Evolutionary conservation across 2,329 filamentous ascomycete species (phyloP).

Genomic region (Aspergillus aculeatinus): DNA sequence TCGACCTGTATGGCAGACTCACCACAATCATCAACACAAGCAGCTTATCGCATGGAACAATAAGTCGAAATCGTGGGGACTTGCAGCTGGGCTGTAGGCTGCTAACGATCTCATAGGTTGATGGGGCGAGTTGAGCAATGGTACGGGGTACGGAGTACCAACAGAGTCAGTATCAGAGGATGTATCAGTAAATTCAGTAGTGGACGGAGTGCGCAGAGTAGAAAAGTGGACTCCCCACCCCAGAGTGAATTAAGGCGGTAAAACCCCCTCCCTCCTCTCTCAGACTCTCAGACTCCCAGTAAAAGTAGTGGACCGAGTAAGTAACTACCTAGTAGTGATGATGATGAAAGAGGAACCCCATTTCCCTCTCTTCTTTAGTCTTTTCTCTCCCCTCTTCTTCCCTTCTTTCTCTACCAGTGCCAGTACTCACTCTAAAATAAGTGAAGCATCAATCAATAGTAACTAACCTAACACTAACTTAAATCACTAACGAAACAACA

Average conservation of each 20-base stretch:
- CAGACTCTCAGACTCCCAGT: too few species aligned
- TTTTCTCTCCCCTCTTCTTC: neutral
- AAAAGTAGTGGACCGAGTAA: too few species aligned
- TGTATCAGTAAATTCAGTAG: neutral
- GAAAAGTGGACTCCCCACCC: neutral
- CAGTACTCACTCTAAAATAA: neutral
- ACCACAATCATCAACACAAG: neutral
- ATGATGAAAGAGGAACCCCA: neutral
- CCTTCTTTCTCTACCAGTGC: neutral
- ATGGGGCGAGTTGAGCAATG: neutral
- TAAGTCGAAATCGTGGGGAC: neutral
- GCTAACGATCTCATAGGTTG: neutral
- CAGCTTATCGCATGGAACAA: neutral
- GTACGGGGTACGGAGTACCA: neutral
- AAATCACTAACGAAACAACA: neutral
- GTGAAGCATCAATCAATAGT: neutral
- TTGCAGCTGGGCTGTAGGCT: neutral
- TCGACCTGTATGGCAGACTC: constrained; percentile 12
- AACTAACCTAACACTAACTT: neutral
- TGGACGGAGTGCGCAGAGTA: neutral
- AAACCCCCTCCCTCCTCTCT: neutral
- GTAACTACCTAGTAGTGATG: neutral
- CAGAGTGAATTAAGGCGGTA: neutral
- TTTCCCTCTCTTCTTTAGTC: neutral
- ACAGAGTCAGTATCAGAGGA: neutral